Evolutionary conservation across 495 filamentous ascomycete species (phyloP), one percentile per base, ranked within the genome.

Genomic region (Penicillium fimorum): DNA sequence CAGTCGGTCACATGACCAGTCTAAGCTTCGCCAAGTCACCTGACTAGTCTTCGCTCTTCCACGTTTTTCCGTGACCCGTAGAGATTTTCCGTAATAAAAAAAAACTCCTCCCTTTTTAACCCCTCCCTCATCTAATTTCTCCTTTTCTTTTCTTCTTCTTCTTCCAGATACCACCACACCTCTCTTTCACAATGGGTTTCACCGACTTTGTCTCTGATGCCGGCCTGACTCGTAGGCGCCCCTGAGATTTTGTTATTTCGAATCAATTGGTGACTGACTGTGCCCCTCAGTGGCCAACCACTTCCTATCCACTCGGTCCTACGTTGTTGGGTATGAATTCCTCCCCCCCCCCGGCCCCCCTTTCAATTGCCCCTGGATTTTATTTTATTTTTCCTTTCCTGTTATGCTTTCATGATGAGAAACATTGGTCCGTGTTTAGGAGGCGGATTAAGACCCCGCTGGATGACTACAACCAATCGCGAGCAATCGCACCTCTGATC

Each of bases 381-480:
- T 47, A 56, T 37, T 54, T 52, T 46, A 50, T 45, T 57, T 53
- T 22, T 22, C 40, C 51, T 40, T 53, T 38, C 45, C 38, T 15
- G 17, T 18, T 52, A 27, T 55, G 55, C 75, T 72, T 72, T 67
- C 58, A 83, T 94, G 91, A 96, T 95, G 91, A 94, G 81, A 84
- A 83, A 84, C 70, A 86, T 91, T 95, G 90, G 92, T 96, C 92
- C 92, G 92, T 96, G 92, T 96, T 96, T 82, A 91, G 86, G 89
- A 96, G 88, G 87, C 87, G 92, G 86, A 82, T 91, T 91, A 96
- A 96, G 91, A 95, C 88, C 87, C 86, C 89, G 88, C 83, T 79
- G 81, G 70, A 84, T 86, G 92, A 93, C 82, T 91, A 92, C 81
- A 84, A 78, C 76, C 83, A 81, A 84, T 81, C 79, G 89, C 80